These are phyloP conservation scores for Chrysoporthe deuterocubensis DNA, from an alignment of 2,329 filamentous ascomycete species.

Conservation along the genomic window DNA sequence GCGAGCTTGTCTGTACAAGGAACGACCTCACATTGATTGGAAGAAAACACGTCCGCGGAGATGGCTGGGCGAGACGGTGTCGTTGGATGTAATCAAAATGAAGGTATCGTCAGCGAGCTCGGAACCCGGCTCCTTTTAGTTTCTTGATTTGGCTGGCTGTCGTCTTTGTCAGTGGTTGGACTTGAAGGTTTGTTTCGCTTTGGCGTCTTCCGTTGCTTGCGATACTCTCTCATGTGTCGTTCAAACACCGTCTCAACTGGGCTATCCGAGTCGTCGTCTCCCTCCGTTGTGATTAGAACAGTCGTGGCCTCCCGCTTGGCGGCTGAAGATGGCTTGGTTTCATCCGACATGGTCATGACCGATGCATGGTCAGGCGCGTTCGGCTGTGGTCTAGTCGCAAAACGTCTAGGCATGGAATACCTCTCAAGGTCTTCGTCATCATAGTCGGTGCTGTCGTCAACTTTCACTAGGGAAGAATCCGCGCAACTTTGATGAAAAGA, in stretches of 20 bases:
- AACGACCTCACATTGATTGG: no score
- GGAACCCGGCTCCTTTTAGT: neutral
- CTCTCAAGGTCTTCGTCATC: neutral
- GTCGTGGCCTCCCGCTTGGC: neutral
- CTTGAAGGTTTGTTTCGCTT: neutral
- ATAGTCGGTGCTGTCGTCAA: neutral
- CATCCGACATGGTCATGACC: neutral
- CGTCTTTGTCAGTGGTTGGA: constrained; percentile 1
- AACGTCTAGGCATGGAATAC: neutral
- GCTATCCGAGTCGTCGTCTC: constrained; percentile 19
- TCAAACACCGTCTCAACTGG: constrained; percentile 23
- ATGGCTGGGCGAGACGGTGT: no score
- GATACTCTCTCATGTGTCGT: constrained; percentile 18
- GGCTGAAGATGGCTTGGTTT: neutral
- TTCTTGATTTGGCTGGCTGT: constrained; percentile 4
- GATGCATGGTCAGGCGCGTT: neutral
- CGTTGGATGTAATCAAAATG: neutral
- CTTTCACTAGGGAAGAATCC: neutral
- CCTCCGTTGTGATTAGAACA: neutral
- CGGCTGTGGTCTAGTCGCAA: neutral
- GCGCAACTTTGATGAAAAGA: neutral
- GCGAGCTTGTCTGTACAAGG: no score
- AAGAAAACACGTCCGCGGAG: no score
- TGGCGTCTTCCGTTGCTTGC: neutral
- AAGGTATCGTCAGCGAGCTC: constrained; percentile 3